A percentile compares a stretch with the other conserved stretches of the same genome.
phyloP scores from a whole-genome alignment of 140 eudicot species.

The Oenanthe javanica region DNA sequence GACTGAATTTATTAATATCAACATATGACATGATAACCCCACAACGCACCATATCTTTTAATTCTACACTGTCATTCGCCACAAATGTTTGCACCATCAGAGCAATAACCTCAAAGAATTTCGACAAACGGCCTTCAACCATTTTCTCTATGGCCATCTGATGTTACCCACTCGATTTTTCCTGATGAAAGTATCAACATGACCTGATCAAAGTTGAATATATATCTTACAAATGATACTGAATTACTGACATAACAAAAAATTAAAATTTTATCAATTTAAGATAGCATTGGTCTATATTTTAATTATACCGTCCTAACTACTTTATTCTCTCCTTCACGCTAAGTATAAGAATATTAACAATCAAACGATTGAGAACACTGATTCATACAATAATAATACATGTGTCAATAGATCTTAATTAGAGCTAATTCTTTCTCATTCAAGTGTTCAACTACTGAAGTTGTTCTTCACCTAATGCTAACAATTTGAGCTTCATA shows the following conservation, averaged over 20 bases:
- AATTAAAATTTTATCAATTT: no score
- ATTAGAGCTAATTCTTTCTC: no score
- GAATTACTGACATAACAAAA: background rate
- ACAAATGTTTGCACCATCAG: constrained; percentile 86
- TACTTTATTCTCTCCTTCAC: no score
- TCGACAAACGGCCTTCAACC: constrained; percentile 89
- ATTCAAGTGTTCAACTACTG: background rate
- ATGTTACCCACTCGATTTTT: constrained; percentile 75
- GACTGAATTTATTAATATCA: background rate
- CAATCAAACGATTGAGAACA: no score
- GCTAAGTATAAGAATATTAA: no score
- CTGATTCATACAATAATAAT: no score
- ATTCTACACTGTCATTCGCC: constrained; percentile 42
- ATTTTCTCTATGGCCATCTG: constrained; percentile 84
- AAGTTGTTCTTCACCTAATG: background rate
- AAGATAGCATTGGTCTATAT: no score
- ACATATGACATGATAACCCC: background rate
- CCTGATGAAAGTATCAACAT: constrained; percentile 35
- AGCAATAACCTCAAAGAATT: constrained; percentile 83
- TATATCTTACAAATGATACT: background rate
- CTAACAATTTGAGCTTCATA: background rate
- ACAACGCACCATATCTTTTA: constrained; percentile 43
- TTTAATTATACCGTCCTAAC: no score
- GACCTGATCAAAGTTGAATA: background rate
- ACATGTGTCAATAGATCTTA: no score